Evolutionary conservation across 371 early-diverging fungal genomes (phyloP), one percentile per base, ranked within the genome.

Genomic region (Rhizopus arrhizus): DNA sequence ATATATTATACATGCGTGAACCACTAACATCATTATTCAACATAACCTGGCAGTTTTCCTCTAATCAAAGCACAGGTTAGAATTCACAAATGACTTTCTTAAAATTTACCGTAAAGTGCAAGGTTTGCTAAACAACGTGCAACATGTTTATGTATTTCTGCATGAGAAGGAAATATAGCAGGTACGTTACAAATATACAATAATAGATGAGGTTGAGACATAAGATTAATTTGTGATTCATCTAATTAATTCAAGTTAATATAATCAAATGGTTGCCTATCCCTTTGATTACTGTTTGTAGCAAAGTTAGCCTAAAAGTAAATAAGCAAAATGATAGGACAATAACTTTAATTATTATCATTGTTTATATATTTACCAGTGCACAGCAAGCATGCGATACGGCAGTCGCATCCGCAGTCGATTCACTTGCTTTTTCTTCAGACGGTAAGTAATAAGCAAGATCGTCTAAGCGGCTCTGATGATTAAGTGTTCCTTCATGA

Each of bases 371-470:
- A 28, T 40, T 53, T 70, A 69, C 72, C 55, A 86, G 62, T 7
- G 86, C 84, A 61, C 86, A 86, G 51, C 84, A 84, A 9, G 78
- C 73, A 64, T 86, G 83, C 1, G 86, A 83, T 7, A 83, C 76
- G 0, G 81, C 70, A 13, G 79, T 77, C 0, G 75, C 45, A 48
- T 55, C 45, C 36, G 31, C 33, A 41, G 42, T 31, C 8, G 34
- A 29, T 28, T 50, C 45, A 7, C 8, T 12, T 3, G 35, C 15
- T 32, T 13, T 47, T 1, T 47, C 9, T 35, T 56, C 50, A 16
- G 40, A 33, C 12, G 63, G 32, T 28, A 66, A 53, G 13, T 64
- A 66, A 46, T 59, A 62, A 12, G 12, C 11, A 7, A 67, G 36
- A 40, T 69, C 61, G n/a, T 61, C 48, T 15, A 46, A 35, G 47